Percentiles rank a stretch among this genome's conserved stretches.
These are phyloP conservation scores for Omphalea diandra DNA, from an alignment of 441 rosid species.

Conservation along the genomic window DNA sequence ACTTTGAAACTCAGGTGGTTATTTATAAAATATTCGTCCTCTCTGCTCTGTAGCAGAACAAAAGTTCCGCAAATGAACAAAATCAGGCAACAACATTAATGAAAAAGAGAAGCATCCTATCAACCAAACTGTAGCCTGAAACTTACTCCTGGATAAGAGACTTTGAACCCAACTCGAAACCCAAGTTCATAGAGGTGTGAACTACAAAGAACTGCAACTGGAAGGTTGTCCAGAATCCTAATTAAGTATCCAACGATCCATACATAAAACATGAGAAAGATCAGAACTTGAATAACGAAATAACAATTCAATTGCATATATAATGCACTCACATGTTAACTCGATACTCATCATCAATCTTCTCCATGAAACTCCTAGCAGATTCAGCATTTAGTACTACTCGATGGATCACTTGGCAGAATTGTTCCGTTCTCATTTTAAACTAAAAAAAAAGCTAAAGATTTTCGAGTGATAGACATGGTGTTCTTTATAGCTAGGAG, in stretches of 20 bases:
- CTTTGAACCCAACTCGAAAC: constrained; percentile 80
- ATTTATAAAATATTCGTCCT: constrained; percentile 72
- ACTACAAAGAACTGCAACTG: constrained; percentile 73
- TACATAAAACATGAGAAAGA: background rate
- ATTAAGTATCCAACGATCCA: constrained; percentile 13
- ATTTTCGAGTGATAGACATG: too few relatives aligned
- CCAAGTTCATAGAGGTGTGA: constrained; percentile 74
- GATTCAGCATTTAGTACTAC: constrained; percentile 49
- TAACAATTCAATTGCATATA: background rate
- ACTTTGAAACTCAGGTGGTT: constrained; percentile 86
- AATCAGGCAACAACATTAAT: constrained; percentile 16
- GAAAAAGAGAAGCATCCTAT: too few relatives aligned
- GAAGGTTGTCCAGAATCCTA: constrained; percentile 92
- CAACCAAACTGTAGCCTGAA: constrained; percentile 1
- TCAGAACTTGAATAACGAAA: background rate
- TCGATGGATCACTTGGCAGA: constrained; percentile 64
- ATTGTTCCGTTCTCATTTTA: constrained; percentile 61
- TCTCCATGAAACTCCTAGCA: constrained; percentile 68
- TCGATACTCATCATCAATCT: constrained; percentile 81
- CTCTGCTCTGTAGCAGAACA: constrained; percentile 62
- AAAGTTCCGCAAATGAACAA: constrained; percentile 1
- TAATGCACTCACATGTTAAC: constrained; percentile 54
- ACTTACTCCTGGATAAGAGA: constrained; percentile 68
- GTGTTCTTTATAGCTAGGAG: too few relatives aligned
- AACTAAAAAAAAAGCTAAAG: constrained; percentile 36